Percentiles rank a stretch among this genome's conserved stretches.
These are phyloP conservation scores for Gautieria morchelliformis DNA, from an alignment of 768 basidiomycete genomes.

Conservation along the genomic window DNA sequence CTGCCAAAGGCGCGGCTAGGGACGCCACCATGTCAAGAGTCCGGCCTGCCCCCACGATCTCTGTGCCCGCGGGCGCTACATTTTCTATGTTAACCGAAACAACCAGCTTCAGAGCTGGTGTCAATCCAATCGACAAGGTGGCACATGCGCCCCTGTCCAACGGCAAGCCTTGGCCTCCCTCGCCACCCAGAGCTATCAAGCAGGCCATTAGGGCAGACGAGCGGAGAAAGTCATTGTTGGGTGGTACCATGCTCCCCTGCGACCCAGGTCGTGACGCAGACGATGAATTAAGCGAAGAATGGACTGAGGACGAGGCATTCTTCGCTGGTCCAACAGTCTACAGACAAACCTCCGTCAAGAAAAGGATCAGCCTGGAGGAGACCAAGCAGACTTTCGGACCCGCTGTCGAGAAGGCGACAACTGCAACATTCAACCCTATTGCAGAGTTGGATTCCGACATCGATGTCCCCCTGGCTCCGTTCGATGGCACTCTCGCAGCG, in stretches of 20 bases:
- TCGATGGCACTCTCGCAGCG: constrained; percentile 17
- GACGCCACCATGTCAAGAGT: background rate
- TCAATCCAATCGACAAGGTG: background rate
- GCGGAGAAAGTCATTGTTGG: background rate
- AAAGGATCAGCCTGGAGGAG: background rate
- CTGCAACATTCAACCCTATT: background rate
- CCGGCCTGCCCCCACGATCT: background rate
- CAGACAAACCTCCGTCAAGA: background rate
- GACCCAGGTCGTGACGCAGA: constrained; percentile 1
- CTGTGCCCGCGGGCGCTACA: background rate
- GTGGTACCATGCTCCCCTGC: background rate
- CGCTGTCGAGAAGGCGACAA: background rate
- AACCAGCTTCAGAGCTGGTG: background rate
- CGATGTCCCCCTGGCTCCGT: background rate
- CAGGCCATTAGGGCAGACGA: constrained; percentile 4
- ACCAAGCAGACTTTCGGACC: background rate
- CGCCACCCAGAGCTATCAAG: constrained; percentile 4
- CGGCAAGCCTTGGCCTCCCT: constrained; percentile 9
- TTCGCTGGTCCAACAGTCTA: constrained; percentile 1
- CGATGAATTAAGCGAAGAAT: constrained; percentile 5
- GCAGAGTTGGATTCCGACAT: background rate
- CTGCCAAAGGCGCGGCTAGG: background rate
- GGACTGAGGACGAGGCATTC: constrained; percentile 8
- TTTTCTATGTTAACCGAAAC: background rate
- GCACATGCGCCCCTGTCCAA: constrained; percentile 8